Conservation (phyloP, 352 stramenopile genomes). For the Phytophthora hibernalis region DNA sequence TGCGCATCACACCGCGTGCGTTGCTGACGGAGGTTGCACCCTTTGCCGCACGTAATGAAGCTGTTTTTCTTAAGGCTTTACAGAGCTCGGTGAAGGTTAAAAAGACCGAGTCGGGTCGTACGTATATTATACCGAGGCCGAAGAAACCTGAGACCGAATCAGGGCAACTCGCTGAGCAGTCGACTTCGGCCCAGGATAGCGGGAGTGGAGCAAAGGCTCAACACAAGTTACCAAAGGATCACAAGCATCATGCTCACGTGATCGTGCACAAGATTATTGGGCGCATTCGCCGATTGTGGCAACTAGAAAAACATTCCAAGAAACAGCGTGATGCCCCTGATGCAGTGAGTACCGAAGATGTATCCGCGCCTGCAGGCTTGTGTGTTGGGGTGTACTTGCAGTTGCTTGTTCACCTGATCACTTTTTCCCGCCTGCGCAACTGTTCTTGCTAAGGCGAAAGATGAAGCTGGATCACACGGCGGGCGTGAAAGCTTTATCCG, state of each 20-base stretch:
- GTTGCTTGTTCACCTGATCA: conserved; percentile 77
- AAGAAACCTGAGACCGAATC: conserved; percentile 32
- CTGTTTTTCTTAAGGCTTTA: conserved; percentile 77
- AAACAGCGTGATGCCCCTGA: conserved; percentile 18
- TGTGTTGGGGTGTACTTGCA: conserved; percentile 77
- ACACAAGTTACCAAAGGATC: conserved; percentile 72
- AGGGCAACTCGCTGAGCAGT: conserved; percentile 7
- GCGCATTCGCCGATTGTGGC: conserved; percentile 66
- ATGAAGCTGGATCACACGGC: conserved; percentile 29
- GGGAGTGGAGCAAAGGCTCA: conserved; percentile 39
- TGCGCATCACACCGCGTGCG: conserved; percentile 83
- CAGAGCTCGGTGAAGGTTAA: conserved; percentile 75
- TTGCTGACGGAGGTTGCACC: conserved; percentile 83
- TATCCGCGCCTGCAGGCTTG: conserved; percentile 28
- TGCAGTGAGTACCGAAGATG: conserved; percentile 14
- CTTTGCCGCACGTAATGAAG: conserved; percentile 78
- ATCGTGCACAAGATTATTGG: conserved; percentile 72
- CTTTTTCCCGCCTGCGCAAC: conserved; percentile 70
- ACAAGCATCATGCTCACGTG: conserved; percentile 68
- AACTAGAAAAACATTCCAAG: conserved; percentile 49
- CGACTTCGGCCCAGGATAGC: conserved; percentile 17
- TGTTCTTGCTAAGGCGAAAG: conserved; percentile 67
- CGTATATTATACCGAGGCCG: conserved; percentile 72
- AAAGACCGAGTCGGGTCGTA: conserved; percentile 80
- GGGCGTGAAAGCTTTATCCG: conserved; percentile 55